phyloP scores from a whole-genome alignment of 352 stramenopile genomes.

The Pythium aristosporum region DNA sequence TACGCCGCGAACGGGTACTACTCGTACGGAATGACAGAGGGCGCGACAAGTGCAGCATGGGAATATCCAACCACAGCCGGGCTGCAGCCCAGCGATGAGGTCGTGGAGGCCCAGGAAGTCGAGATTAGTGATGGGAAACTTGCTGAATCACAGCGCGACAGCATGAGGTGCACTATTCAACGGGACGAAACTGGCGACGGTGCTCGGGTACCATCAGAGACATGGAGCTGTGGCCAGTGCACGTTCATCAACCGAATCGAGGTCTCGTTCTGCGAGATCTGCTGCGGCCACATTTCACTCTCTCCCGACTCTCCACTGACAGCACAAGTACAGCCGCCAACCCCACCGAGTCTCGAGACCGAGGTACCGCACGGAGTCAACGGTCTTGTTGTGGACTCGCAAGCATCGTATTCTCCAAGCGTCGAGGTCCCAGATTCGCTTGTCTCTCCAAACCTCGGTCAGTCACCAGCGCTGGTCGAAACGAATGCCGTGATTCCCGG shows the following conservation, averaged over 20 bases:
- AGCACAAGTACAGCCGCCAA: not conserved
- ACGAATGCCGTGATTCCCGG: no score
- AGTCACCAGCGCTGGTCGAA: not conserved
- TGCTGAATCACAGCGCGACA: not conserved
- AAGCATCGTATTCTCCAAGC: not conserved
- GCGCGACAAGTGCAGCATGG: not conserved
- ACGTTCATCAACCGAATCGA: slow-evolving; percentile 57
- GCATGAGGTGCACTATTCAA: not conserved
- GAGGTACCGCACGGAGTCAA: not conserved
- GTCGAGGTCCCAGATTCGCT: not conserved
- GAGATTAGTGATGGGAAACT: slow-evolving; percentile 33
- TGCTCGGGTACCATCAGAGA: not conserved
- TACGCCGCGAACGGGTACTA: slow-evolving; percentile 26
- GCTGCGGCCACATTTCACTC: slow-evolving; percentile 50
- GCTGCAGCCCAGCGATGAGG: slow-evolving; percentile 1
- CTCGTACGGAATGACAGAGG: slow-evolving; percentile 1
- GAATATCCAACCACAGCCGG: not conserved
- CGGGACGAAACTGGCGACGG: not conserved
- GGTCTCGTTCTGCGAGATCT: slow-evolving; percentile 66
- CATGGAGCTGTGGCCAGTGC: slow-evolving; percentile 55
- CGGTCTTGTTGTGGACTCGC: not conserved
- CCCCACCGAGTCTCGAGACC: not conserved
- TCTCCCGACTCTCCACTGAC: slow-evolving; percentile 13
- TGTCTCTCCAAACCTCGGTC: not conserved
- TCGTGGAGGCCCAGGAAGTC: slow-evolving; percentile 47